phyloP scores from a whole-genome alignment of 2,329 filamentous ascomycete species.

The Calonectria henricotiae region DNA sequence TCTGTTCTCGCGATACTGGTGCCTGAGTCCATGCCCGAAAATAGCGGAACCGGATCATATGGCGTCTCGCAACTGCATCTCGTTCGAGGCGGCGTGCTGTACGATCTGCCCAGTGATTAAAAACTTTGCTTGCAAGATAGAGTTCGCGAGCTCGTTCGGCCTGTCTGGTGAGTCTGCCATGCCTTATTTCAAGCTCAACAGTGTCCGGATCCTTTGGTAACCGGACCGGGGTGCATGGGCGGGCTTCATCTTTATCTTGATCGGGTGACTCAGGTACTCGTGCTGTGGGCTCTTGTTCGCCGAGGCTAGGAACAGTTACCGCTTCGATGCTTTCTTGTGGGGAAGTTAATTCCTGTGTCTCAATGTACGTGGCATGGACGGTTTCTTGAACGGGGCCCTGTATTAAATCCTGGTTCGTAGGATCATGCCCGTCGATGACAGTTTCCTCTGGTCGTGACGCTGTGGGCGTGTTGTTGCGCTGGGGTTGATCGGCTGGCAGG shows the following conservation, averaged over 20 bases:
- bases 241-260: neutral
- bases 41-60: conserved; percentile 75
- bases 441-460: neutral
- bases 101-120: conserved; percentile 74
- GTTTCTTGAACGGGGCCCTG: neutral
- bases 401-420: neutral
- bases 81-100: conserved; percentile 77
- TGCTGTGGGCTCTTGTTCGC: conserved; percentile 15
- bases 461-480: neutral
- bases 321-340: neutral
- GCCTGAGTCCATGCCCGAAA: conserved; percentile 59
- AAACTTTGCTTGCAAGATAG: conserved; percentile 67
- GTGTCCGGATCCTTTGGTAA: conserved; percentile 27
- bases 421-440: neutral
- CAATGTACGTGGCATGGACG: neutral
- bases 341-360: neutral
- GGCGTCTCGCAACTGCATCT: conserved; percentile 78
- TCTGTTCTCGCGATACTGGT: conserved; percentile 54
- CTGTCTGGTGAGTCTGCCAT: conserved; percentile 60
- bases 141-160: conserved; percentile 77
- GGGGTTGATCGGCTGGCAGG: neutral
- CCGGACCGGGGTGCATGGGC: conserved; percentile 14
- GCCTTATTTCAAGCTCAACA: conserved; percentile 38
- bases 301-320: neutral
- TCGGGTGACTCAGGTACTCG: neutral